Base-by-base conservation (phyloP, 345 rosid genomes). In the Eucalyptus cloeziana region DNA sequence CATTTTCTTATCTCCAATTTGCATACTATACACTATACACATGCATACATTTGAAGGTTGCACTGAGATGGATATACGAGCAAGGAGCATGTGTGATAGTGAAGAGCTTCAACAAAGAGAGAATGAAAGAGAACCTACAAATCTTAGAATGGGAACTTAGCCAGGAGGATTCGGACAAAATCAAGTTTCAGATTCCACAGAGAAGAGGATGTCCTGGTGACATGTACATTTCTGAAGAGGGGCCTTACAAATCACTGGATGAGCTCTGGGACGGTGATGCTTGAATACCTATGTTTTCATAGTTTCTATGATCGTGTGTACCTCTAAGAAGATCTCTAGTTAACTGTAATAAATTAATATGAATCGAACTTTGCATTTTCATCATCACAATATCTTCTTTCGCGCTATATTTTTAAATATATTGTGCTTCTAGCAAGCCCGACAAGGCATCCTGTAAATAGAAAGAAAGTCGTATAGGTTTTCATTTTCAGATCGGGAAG, bases 21-120 rank as follows among this genome's bases (percentile, higher is more conserved):
- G 44, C 13, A 10, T 9, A 33, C 13, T 33, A 33, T 69, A 16
- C 7, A 44, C 21, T 33, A 3, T 69, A 33, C 33, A 17, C 25
- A 17, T 69, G 25, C 81, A 27, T 37, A 45, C 25, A 49, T 50
- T 60, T 58, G 24, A 44, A 89, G 90, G 88, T 89, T 33, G 90
- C 90, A 5, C 47, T 89, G 88, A 87, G 88, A 49, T 89, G 90
- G 90, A 64, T 87, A 11, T 10, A 79, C 43, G 88, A 89, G 86
- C 88, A 87, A 89, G 90, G 87, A 43, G 45, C 47, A 15, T 43
- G 67, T 17, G 33, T 86, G 60, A 87, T 89, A 7, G 90, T 79
- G 58, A 89, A 87, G 86, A 89, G 88, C 89, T 89, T 89, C 86
- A 89, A 87, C 60, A 87, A 62, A 56, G 90, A 86, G 83, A 60